A percentile compares a stretch with the other conserved stretches of the same genome.
Conservation (phyloP, 164 flowering plant genomes). For the Sedum album region DNA sequence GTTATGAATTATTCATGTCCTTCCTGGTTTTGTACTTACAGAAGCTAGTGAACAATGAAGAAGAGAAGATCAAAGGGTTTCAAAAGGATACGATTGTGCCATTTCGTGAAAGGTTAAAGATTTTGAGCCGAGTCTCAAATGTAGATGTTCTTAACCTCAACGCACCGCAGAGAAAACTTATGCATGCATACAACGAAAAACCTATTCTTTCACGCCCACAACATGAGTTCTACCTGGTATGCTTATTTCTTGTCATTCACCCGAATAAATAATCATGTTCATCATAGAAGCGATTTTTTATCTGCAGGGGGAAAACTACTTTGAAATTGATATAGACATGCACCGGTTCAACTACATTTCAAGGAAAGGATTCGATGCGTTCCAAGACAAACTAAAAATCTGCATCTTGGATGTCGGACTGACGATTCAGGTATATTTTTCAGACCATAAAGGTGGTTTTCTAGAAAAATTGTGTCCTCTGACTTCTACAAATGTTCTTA, state of each 20-base stretch:
- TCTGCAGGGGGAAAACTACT: conserved; percentile 82
- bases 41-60: conserved; percentile 79
- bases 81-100: conserved; percentile 62
- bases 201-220: conserved; percentile 99
- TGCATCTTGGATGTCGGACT: conserved; percentile 71
- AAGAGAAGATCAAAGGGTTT: conserved; percentile 82
- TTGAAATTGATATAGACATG: conserved; percentile 95
- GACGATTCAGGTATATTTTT: conserved; percentile 71
- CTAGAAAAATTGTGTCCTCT: neutral
- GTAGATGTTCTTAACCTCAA: conserved; percentile 79
- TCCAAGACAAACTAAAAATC: conserved; percentile 61
- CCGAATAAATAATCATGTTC: neutral
- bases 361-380: conserved; percentile 88
- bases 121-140: conserved; percentile 87
- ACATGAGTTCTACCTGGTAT: conserved; percentile 78
- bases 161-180: conserved; percentile 82
- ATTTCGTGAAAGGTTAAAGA: conserved; percentile 87
- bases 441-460: no score
- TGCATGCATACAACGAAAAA: conserved; percentile 97
- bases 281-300: neutral
- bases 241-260: conserved; percentile 10
- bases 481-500: no score
- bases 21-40: conserved; percentile 18
- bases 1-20: neutral
- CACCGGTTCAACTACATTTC: conserved; percentile 96